Evolutionary conservation across 495 filamentous ascomycete genomes (phyloP), one percentile per base, ranked within the genome.

Genomic region (Delitschia confertaspora): DNA sequence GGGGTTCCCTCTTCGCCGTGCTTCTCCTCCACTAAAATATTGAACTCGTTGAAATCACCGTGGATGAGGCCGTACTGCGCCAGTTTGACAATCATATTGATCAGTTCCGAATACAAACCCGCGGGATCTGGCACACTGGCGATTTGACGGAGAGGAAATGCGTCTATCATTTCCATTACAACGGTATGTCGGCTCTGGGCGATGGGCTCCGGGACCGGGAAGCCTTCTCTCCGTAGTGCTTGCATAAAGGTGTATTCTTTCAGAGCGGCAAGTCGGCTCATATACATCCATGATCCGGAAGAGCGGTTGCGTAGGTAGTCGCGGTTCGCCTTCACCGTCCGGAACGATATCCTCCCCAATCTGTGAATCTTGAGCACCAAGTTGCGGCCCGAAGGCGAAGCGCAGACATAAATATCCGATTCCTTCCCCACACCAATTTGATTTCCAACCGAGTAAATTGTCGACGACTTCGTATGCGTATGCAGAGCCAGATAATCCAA

Each of bases 1-100:
- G 27, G 26, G 17, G 34, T 32, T n/a, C 38, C 33, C 1, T 46
- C 35, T 5, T 14, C 24, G 27, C 45, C 40, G 6, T n/a, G 10
- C 16, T 26, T 45, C 40, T 57, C 88, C 51, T 87, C 79, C 62
- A 96, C 79, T 14, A 99, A 70, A 45, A 99, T 85, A 58, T 99
- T 99, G 70, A 99, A 99, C 66, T 96, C 93, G 67, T 99, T 99
- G 68, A 94, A 96, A 61, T 99, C 91, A 51, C 91, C 93, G 61
- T 99, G 91, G 40, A 99, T 96, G 42, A 99, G 66, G 6, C 91
- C 93, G 55, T 82, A 79, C 21, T 74, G 71, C n/a, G 91, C 91
- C 18, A 99, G 72, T 36, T 76, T 70, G 31, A 99, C 60, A 46
- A 95, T 85, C 47, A 95, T 76, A 39, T 79, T 74, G 61, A 99